Conservation (phyloP, 2,329 filamentous ascomycete species). For the Colletotrichum orchidophilum region DNA sequence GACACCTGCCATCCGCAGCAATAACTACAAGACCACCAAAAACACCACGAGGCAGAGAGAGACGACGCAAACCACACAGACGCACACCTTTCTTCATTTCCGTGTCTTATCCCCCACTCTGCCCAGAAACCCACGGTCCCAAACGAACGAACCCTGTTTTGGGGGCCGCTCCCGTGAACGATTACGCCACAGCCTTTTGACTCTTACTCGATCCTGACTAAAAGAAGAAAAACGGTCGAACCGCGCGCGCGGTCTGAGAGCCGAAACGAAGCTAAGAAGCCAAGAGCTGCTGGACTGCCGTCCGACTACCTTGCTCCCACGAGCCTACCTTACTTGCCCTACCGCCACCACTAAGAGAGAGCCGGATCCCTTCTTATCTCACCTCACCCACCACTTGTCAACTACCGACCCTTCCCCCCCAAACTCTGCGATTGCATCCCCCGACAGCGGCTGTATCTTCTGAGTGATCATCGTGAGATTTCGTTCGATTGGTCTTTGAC, state of each 20-base stretch:
- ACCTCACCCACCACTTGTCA: neutral
- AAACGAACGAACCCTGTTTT: slow-evolving; percentile 26
- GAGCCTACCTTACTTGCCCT: neutral
- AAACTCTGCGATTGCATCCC: neutral
- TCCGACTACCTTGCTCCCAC: neutral
- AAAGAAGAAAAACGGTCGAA: slow-evolving; percentile 24
- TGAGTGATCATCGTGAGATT: neutral
- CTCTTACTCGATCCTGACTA: neutral
- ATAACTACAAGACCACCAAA: neutral
- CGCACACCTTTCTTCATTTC: neutral
- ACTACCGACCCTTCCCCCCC: neutral
- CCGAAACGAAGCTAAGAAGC: neutral
- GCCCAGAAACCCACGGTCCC: neutral
- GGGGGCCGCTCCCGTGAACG: neutral
- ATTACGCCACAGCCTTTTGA: slow-evolving; percentile 4
- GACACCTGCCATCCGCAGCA: neutral
- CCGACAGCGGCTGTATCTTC: neutral
- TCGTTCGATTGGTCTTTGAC: neutral
- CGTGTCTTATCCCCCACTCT: neutral
- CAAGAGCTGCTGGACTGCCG: neutral
- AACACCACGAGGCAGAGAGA: neutral
- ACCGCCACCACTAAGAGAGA: neutral
- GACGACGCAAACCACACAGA: neutral
- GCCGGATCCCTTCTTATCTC: neutral
- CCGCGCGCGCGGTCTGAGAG: slow-evolving; percentile 31